Evolutionary conservation across 306 rosid genomes (phyloP), one percentile per base, ranked within the genome.

Genomic region (Vigna mungo): DNA sequence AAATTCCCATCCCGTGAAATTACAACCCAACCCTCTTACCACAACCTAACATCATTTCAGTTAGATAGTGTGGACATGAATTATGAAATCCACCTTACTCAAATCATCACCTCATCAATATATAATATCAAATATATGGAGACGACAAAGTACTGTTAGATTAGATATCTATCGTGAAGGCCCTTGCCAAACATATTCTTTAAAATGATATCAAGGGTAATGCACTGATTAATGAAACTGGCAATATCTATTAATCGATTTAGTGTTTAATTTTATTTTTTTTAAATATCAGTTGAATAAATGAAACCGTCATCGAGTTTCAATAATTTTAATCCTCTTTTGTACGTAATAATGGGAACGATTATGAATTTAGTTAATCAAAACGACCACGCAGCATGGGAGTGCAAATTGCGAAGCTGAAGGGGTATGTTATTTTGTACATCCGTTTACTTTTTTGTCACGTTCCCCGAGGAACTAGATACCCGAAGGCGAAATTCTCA

Each of bases 371-470:
- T 11, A 1, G 15, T 44, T 48, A 48, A 15, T 4, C 34, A 21
- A 21, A 27, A 32, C 14, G 67, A 61, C 65, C 6, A 32, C 12
- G 68, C 68, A 61, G 43, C 44, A 16, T 61, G 44, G 14, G 6
- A 59, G 9, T 2, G 32, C 5, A 39, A 8, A 12, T 32, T 43
- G 72, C 18, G 46, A 39, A 66, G 5, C 25, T 1, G 71, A 66
- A 20, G 5, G 21, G 21, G 32, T 16, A 23, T 44, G 10, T 11
- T 41, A 9, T 27, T 59, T 13, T 11, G 37, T 12, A 30, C 9
- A 12, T 13, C 41, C 73, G 43, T 68, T 68, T 68, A 68, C 73
- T 68, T 68, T 67, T 44, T 55, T 72, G 67, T 55, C 23, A 17
- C 17, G 51, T 48, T 60, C 51, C 46, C 17, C 7, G 9, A 25